A percentile compares a stretch with the other conserved stretches of the same genome.
phyloP scores from a whole-genome alignment of 192 early-diverging fungal species.

The Funneliformis geosporum region DNA sequence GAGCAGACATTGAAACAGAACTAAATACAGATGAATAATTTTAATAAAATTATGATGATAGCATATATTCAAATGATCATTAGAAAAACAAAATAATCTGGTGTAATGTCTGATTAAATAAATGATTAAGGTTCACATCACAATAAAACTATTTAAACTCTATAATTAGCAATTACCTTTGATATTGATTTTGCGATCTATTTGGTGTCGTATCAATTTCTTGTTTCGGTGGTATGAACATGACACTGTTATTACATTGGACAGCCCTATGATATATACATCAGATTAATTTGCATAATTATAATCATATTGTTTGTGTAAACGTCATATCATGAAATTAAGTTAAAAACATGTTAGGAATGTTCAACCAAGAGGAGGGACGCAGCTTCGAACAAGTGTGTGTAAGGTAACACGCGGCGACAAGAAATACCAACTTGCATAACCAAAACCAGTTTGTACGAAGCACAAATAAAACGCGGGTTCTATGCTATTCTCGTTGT shows the following conservation, averaged over 20 bases:
- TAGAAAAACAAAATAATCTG: background rate
- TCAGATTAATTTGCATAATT: background rate
- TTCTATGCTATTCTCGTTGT: background rate
- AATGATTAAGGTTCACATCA: background rate
- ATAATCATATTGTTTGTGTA: background rate
- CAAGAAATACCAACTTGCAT: slow-evolving; percentile 20
- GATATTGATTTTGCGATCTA: slow-evolving; percentile 11
- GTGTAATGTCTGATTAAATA: background rate
- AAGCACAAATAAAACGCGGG: slow-evolving; percentile 16
- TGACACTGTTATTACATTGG: background rate
- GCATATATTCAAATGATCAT: background rate
- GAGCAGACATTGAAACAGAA: slow-evolving; percentile 16
- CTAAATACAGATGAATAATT: background rate
- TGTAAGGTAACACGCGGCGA: slow-evolving; percentile 32
- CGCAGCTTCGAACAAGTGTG: background rate
- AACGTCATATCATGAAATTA: background rate
- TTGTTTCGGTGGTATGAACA: slow-evolving; percentile 20
- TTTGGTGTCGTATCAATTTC: background rate
- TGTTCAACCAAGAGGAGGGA: slow-evolving; percentile 4
- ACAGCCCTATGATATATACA: slow-evolving; percentile 17
- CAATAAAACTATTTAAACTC: too few relatives aligned
- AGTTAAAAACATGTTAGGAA: background rate
- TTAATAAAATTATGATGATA: too few relatives aligned
- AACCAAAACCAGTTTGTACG: slow-evolving; percentile 29
- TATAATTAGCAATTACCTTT: background rate